Evolutionary conservation across 2,329 filamentous ascomycete species (phyloP), one percentile per base, ranked within the genome.

Genomic region (Beauveria australis): DNA sequence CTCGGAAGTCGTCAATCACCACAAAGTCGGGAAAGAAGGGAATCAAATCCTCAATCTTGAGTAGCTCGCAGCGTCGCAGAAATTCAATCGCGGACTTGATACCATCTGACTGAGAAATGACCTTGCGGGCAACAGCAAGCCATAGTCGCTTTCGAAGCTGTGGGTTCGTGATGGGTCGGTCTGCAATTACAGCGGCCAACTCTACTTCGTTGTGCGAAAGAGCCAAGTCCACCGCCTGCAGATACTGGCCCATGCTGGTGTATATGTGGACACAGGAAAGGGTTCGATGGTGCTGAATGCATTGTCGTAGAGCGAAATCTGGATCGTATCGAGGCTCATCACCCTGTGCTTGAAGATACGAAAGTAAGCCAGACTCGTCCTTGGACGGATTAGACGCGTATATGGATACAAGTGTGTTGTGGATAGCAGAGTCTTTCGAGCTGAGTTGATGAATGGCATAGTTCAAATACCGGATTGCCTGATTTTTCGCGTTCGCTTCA

Each of bases 11-110:
- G 71, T 99, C 94, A 64, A 99, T 97, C 56, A 97, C 89, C 26
- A 97, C 92, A 71, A 99, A 99, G 72, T 99, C 94, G 0, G 94
- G 94, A 76, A 99, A 99, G 78, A 99, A 97, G 0, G 94, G 94
- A 46, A 99, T 97, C 33, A 99, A 77, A 69, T 99, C 94, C 75
- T 99, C 94, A 64, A 99, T 99, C 64, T 89, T 88, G 53, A 99
- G 83, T 14, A 97, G 81, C 63, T 97, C 92, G 72, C 93, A 97
- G 10, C 91, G 87, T 66, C 91, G 91, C 14, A 97, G 81, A 70
- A 99, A 97, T 63, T 95, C 91, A 66, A 99, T 96, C 2, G 94
- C 94, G 37, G 88, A 83, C 75, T 91, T 97, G 80, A 97, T 97
- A 56, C 91, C 90, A 62, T 89, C 88, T 7, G 86, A 89, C 64